phyloP scores from a whole-genome alignment of 2,329 filamentous ascomycete genomes.

The Phialophora tarda region DNA sequence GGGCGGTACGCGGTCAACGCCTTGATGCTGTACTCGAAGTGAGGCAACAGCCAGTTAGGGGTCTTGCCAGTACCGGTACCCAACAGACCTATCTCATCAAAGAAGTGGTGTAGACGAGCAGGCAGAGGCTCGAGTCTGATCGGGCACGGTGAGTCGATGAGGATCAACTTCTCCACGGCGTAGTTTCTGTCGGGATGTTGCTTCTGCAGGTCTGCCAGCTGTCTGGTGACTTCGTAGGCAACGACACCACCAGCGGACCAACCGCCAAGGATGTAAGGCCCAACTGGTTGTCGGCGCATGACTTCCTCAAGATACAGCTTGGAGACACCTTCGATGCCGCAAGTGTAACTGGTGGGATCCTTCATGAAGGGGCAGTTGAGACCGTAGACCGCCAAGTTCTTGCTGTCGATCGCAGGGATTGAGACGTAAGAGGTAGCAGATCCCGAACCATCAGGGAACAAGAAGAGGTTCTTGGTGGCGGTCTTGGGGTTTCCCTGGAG shows the following conservation, averaged over 20 bases:
- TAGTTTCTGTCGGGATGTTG: slow-evolving; percentile 39
- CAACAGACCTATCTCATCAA: slow-evolving; percentile 55
- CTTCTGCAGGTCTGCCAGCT: slow-evolving; percentile 38
- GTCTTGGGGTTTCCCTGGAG: slow-evolving; percentile 52
- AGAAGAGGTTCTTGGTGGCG: slow-evolving; percentile 50
- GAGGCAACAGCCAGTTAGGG: slow-evolving; percentile 57
- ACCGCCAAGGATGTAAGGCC: slow-evolving; percentile 48
- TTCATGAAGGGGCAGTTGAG: slow-evolving; percentile 54
- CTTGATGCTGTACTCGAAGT: slow-evolving; percentile 58
- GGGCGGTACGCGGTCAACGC: slow-evolving; percentile 53
- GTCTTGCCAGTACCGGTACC: slow-evolving; percentile 52
- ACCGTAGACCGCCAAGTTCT: slow-evolving; percentile 52
- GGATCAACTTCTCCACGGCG: slow-evolving; percentile 61
- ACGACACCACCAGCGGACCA: slow-evolving; percentile 48
- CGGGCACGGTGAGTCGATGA: slow-evolving; percentile 70
- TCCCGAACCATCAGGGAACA: slow-evolving; percentile 55
- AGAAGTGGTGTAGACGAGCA: slow-evolving; percentile 56
- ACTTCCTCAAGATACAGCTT: slow-evolving; percentile 42
- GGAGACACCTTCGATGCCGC: slow-evolving; percentile 42
- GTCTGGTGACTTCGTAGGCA: slow-evolving; percentile 46
- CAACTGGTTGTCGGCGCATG: slow-evolving; percentile 45
- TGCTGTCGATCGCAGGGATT: slow-evolving; percentile 48
- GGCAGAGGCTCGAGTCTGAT: slow-evolving; percentile 72
- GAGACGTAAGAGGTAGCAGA: slow-evolving; percentile 54
- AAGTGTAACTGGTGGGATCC: slow-evolving; percentile 41